A percentile compares a stretch with the other conserved stretches of the same genome.
These are phyloP conservation scores for Phytophthora macrochlamydospora DNA, from an alignment of 352 stramenopile species.

Conservation along the genomic window DNA sequence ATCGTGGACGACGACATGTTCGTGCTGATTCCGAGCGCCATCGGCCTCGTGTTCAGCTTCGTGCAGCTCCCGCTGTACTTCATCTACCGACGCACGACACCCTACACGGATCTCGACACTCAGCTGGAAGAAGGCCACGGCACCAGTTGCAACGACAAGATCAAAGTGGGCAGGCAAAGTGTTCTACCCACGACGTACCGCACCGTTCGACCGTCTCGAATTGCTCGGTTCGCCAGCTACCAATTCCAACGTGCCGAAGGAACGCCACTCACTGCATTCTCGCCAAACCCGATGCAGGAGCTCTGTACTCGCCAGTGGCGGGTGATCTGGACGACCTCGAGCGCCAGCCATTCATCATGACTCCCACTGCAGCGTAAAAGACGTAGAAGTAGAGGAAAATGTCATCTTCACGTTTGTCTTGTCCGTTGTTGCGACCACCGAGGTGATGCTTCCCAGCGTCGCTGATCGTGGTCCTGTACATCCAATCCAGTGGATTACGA, in stretches of 20 bases:
- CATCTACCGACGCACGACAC: slow-evolving; percentile 30
- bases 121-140: neutral
- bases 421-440: neutral
- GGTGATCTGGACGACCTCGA: slow-evolving; percentile 20
- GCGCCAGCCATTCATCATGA: slow-evolving; percentile 29
- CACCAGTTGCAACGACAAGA: slow-evolving; percentile 9
- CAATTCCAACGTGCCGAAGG: slow-evolving; percentile 32
- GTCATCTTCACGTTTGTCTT: neutral
- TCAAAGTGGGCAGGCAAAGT: neutral
- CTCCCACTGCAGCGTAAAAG: slow-evolving; percentile 21
- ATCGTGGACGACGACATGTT: slow-evolving; percentile 50
- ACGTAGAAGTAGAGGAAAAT: neutral
- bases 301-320: slow-evolving; percentile 18
- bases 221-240: slow-evolving; percentile 24
- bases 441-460: neutral
- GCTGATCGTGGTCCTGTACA: slow-evolving; percentile 11
- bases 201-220: slow-evolving; percentile 28
- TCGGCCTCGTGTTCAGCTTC: slow-evolving; percentile 43
- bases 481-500: slow-evolving; percentile 28
- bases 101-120: neutral
- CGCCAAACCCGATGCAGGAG: slow-evolving; percentile 9
- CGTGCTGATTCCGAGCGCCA: slow-evolving; percentile 42
- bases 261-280: slow-evolving; percentile 13
- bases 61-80: slow-evolving; percentile 56
- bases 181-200: slow-evolving; percentile 21